Percentiles rank a stretch among this genome's conserved stretches.
Evolutionary conservation across 2,329 filamentous ascomycete species (phyloP).

Genomic region (Pseudogymnoascus sp.): DNA sequence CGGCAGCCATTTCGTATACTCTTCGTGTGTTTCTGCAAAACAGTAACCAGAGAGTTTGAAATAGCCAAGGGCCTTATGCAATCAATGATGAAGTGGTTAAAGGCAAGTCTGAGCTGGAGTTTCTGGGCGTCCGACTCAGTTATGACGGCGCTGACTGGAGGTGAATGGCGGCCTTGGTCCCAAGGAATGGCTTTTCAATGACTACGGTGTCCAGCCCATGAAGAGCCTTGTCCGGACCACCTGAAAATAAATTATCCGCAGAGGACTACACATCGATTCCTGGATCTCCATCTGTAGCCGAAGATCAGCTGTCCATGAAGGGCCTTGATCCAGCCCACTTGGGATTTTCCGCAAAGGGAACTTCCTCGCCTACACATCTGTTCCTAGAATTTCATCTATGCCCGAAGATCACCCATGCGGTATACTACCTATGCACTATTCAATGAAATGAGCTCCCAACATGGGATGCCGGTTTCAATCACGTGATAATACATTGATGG

Average conservation of each 20-base stretch:
- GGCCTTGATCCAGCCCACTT: neutral
- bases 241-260: constrained; percentile 1
- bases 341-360: neutral
- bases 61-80: constrained; percentile 11
- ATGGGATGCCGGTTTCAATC: neutral
- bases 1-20: constrained; percentile 21
- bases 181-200: neutral
- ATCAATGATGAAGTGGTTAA: constrained; percentile 36
- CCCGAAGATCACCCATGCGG: neutral
- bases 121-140: neutral
- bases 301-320: neutral
- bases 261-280: neutral
- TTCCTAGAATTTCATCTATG: neutral
- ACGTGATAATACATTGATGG: neutral
- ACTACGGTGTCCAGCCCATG: neutral
- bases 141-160: neutral
- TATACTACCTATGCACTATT: neutral
- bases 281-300: neutral
- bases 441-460: neutral
- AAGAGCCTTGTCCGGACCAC: neutral
- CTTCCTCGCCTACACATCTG: neutral
- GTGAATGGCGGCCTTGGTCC: neutral
- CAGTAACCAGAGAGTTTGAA: constrained; percentile 28
- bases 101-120: constrained; percentile 59
- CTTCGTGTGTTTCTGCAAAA: constrained; percentile 42